Conservation (phyloP, 2,329 filamentous ascomycete species). For the Sporothrix curviconia region DNA sequence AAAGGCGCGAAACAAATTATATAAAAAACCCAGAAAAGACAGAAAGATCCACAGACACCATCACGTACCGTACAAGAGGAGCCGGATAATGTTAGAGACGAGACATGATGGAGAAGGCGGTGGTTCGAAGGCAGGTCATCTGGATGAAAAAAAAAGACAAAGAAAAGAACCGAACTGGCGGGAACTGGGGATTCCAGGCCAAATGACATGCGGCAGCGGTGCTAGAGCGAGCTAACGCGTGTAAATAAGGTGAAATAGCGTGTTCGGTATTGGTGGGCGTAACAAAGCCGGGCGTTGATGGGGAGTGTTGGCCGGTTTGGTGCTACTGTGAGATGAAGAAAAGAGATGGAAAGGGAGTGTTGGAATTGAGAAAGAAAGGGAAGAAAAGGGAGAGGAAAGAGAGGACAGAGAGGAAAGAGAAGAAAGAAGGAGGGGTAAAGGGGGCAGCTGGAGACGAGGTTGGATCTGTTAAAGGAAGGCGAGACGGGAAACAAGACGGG, state of each 20-base stretch:
- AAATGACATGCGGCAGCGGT: background rate
- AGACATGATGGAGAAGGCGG: slow-evolving; percentile 2
- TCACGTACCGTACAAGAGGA: background rate
- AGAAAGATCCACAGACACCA: background rate
- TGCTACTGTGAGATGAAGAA: background rate
- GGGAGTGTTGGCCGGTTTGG: too few relatives aligned
- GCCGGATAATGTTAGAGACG: slow-evolving; percentile 1
- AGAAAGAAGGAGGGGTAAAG: background rate
- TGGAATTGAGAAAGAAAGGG: background rate
- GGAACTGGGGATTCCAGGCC: too few relatives aligned
- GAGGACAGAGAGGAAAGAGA: background rate
- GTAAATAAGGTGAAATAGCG: too few relatives aligned
- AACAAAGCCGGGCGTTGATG: too few relatives aligned
- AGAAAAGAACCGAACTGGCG: background rate
- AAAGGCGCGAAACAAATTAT: background rate
- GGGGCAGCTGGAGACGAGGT: too few relatives aligned
- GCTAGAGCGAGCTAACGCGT: background rate
- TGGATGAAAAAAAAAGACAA: background rate
- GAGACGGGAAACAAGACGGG: background rate
- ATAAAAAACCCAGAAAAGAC: background rate
- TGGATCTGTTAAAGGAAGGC: too few relatives aligned
- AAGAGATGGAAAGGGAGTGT: background rate
- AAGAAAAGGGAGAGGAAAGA: background rate
- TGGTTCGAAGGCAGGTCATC: background rate
- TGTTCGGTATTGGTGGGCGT: too few relatives aligned